These are phyloP conservation scores for Epichloe sp. DNA, from an alignment of 2,329 filamentous ascomycete species.

Conservation along the genomic window DNA sequence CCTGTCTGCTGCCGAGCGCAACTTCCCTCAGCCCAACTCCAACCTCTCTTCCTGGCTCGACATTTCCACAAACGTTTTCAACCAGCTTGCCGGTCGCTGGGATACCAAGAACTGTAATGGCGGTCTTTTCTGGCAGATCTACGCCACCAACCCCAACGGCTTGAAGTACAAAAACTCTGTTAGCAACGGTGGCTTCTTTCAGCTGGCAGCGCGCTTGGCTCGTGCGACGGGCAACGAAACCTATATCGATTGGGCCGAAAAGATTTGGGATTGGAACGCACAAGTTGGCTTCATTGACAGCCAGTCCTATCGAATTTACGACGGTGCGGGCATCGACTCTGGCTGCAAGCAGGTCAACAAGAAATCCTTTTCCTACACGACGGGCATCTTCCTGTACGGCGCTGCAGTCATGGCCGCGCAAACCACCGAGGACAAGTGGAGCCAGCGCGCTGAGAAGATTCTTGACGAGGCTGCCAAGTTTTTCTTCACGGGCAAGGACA, in stretches of 20 bases:
- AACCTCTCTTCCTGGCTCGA: constrained; percentile 50
- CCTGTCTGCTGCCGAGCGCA: constrained; percentile 55
- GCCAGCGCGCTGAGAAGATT: constrained; percentile 36
- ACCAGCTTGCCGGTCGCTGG: constrained; percentile 58
- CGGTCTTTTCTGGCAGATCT: constrained; percentile 74
- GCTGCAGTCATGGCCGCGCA: constrained; percentile 50
- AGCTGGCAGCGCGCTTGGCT: constrained; percentile 63
- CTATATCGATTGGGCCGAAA: constrained; percentile 53
- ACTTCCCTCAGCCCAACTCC: constrained; percentile 48
- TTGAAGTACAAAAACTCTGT: constrained; percentile 75
- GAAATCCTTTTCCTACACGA: constrained; percentile 51
- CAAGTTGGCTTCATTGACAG: constrained; percentile 43
- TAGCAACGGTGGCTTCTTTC: constrained; percentile 73
- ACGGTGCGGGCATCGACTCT: constrained; percentile 42
- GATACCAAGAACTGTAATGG: constrained; percentile 53
- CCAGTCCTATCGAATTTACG: constrained; percentile 40
- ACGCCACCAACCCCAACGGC: constrained; percentile 55
- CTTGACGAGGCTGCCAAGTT: constrained; percentile 39
- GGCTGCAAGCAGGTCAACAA: constrained; percentile 41
- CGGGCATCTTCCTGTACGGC: constrained; percentile 53
- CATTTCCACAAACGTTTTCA: constrained; percentile 58
- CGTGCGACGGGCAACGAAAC: constrained; percentile 54
- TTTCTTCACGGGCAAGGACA: constrained; percentile 39
- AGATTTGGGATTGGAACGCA: constrained; percentile 52
- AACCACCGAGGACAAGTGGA: constrained; percentile 41